phyloP scores from a whole-genome alignment of 2,329 filamentous ascomycete species.

The Botryotinia calthae region DNA sequence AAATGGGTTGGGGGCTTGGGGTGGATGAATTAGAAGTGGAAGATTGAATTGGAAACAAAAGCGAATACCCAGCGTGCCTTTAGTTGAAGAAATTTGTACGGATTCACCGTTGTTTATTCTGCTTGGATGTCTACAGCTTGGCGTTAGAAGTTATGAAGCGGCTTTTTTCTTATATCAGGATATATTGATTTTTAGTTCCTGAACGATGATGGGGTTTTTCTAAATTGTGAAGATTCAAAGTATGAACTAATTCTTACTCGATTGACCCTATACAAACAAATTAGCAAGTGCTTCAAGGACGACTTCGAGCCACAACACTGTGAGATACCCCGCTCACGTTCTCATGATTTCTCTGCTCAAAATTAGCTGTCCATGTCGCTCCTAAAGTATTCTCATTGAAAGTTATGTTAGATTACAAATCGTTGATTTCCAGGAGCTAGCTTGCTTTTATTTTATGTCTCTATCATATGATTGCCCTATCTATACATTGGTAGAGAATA shows the following conservation, averaged over 20 bases:
- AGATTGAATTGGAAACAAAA: neutral
- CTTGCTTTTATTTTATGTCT: neutral
- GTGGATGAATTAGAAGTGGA: constrained; percentile 23
- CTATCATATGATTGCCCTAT: neutral
- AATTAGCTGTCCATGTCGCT: neutral
- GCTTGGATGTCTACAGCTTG: constrained; percentile 1
- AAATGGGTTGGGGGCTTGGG: constrained; percentile 29
- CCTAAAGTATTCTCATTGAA: neutral
- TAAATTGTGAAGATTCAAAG: neutral
- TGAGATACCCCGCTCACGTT: too few species aligned
- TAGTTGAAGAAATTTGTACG: neutral
- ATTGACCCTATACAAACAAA: neutral
- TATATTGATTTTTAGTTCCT: neutral
- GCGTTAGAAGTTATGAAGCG: neutral
- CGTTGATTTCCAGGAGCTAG: neutral
- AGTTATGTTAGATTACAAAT: neutral
- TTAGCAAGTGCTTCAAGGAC: constrained; percentile 3
- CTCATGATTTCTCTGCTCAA: neutral
- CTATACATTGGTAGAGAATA: neutral
- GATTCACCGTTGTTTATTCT: neutral
- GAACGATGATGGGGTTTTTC: neutral
- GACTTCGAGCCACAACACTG: neutral
- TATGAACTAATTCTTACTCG: neutral
- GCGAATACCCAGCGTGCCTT: constrained; percentile 14
- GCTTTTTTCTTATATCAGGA: neutral